Evolutionary conservation across 257 asterid genomes (phyloP).

Genomic region (Nicotiana knightiana): DNA sequence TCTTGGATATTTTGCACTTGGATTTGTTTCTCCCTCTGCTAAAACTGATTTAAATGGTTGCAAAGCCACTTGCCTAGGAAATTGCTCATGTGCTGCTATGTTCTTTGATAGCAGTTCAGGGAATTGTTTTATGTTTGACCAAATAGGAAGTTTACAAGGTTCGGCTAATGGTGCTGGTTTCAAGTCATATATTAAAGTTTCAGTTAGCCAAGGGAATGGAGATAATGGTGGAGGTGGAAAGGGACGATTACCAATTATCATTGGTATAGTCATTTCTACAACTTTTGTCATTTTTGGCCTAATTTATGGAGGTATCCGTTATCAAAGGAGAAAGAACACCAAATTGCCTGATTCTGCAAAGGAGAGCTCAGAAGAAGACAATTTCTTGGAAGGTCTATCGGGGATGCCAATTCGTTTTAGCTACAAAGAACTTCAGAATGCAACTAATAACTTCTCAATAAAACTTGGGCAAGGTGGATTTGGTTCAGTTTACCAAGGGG

Average conservation of each 20-base stretch:
- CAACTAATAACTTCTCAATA: conserved; percentile 57
- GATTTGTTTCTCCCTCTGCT: conserved; percentile 43
- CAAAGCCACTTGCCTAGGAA: conserved; percentile 52
- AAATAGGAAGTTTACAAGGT: conserved; percentile 55
- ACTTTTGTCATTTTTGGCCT: conserved; percentile 39
- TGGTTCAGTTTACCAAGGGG: conserved; percentile 85
- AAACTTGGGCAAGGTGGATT: conserved; percentile 99
- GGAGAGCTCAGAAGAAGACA: conserved; percentile 79
- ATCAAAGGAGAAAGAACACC: conserved; percentile 35
- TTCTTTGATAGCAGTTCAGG: conserved; percentile 59
- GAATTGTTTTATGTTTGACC: conserved; percentile 58
- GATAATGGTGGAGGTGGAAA: conserved; percentile 21
- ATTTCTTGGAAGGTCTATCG: conserved; percentile 61
- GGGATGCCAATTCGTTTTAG: conserved; percentile 94
- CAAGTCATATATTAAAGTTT: conserved; percentile 40
- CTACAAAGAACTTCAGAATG: conserved; percentile 67
- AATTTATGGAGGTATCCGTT: conserved; percentile 34
- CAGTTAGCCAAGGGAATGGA: conserved; percentile 3
- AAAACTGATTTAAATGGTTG: conserved; percentile 59
- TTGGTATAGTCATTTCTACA: conserved; percentile 44
- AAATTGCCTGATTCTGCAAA: conserved; percentile 39
- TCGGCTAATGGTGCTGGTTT: conserved; percentile 28
- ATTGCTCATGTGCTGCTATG: conserved; percentile 74
- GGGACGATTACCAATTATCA: conserved; percentile 33
- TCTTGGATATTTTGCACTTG: conserved; percentile 55